Conservation (phyloP, 2,329 filamentous ascomycete species). For the Ophiostoma sp. region DNA sequence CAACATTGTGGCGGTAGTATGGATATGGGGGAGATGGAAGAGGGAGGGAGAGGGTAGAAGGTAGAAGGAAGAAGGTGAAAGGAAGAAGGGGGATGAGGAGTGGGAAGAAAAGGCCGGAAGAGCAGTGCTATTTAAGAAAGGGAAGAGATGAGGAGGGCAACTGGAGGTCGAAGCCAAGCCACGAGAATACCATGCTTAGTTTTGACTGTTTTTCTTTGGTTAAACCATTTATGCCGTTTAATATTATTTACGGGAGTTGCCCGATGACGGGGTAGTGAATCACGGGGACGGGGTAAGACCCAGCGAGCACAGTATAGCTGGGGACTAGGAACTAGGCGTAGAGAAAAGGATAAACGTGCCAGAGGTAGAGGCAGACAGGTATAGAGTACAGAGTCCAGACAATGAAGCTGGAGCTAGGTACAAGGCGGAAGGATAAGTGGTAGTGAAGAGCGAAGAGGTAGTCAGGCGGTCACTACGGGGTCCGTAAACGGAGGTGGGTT, state of each 20-base stretch:
- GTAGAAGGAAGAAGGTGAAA: neutral
- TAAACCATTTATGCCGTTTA: neutral
- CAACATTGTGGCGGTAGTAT: slow-evolving; percentile 16
- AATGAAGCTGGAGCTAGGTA: neutral
- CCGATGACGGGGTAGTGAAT: slow-evolving; percentile 12
- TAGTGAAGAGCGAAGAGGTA: neutral
- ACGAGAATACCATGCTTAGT: neutral
- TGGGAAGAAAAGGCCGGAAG: neutral
- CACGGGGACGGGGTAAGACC: slow-evolving; percentile 15
- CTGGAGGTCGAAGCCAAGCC: neutral
- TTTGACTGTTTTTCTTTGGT: neutral
- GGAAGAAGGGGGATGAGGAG: neutral
- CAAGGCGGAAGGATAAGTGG: neutral
- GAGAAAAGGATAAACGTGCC: neutral
- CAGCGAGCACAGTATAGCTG: slow-evolving; percentile 15
- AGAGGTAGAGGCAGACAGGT: neutral
- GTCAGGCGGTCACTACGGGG: slow-evolving; percentile 9
- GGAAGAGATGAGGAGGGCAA: neutral
- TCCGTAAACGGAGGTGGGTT: neutral
- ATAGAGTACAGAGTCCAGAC: neutral
- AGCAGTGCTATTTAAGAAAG: neutral
- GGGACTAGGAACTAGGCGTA: neutral
- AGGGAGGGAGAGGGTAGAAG: neutral
- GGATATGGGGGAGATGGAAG: neutral
- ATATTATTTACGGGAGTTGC: neutral